Evolutionary conservation across 2,329 filamentous ascomycete species (phyloP), one percentile per base, ranked within the genome.

Genomic region (Phialophora macrospora): DNA sequence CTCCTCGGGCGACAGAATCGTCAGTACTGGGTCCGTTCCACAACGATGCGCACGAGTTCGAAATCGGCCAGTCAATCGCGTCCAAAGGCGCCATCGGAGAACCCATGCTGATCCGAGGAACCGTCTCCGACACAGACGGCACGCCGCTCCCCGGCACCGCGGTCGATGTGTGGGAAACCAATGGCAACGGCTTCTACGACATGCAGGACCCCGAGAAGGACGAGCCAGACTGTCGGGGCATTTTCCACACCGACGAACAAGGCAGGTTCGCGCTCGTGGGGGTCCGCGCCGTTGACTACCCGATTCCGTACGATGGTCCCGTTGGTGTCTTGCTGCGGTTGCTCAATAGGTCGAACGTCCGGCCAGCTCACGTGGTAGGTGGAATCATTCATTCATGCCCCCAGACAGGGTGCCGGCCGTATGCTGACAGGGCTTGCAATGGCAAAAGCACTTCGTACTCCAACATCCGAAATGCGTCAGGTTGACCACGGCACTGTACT

Each of bases 401-500:
- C n/a, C n/a, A 34, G n/a, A 24, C 32, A 12, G 11, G 1, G n/a
- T 9, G 32, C 17, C n/a, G n/a, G 14, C 5, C 6, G 38, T 41
- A 22, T 49, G n/a, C 56, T 59, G 44, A 59, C 6, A 24, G 12
- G 6, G 5, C 56, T 41, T 54, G 32, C 34, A 55, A 28, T 60
- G 12, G 12, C 56, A 20, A 55, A 30, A 64, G 68, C 85, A 87
- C 76, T 74, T 86, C 46, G 55, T 60, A 28, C 52, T 67, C 7
- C 84, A 80, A 52, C 82, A 84, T 72, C 81, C 83, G 65, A 78
- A 81, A 70, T 86, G 85, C 78, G 83, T 83, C 76, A 82, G 81
- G 51, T 78, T 86, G 65, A 83, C 84, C 73, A 86, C 83, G 63
- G 83, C 86, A 76, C 80, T 87, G 73, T 87, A 85, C 77, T 84